Evolutionary conservation across 768 basidiomycete species (phyloP), one percentile per base, ranked within the genome.

Genomic region (Gelatoporia subvermispora): DNA sequence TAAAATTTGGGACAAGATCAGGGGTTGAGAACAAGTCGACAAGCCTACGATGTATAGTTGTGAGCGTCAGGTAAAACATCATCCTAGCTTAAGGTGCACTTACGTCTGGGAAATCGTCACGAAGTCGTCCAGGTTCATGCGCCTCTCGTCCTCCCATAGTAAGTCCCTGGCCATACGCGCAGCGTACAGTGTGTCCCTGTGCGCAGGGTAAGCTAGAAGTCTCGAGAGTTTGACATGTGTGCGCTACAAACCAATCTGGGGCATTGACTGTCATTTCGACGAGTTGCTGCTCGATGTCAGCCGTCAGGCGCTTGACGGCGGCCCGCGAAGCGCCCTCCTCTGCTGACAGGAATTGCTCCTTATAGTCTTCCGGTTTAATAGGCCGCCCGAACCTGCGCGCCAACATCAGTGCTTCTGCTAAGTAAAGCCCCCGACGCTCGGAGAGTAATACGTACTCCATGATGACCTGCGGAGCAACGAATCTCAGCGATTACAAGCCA

Each of bases 111-210:
- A 89, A 48, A 96, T 76, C 11, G 73, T 65, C 18, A 93, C 85
- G 61, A 88, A 95, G 46, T 96, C 83, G 41, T 85, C 81, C 40
- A 95, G 77, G 43, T 81, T 74, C 50, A 98, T 81, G 24, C 80
- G 76, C 51, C 77, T 76, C 50, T 92, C 85, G 50, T 81, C 76
- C 59, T 85, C 85, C 92, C 93, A 98, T n/a, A 99, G 72, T 35
- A 99, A 69, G 61, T 96, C 90, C 44, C 90, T 75, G 13, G 94
- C 92, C 87, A 95, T 97, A 48, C 88, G 82, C 7, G 93, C 93
- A 31, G 81, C 82, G 65, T 88, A 90, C 4, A 96, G 73, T 0
- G 91, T 89, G 52, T 95, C 88, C 93, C 92, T 96, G 39, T 9
- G 38, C n/a, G 13, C 25, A 43, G 44, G 25, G 35, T 35, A 22